A percentile compares a stretch with the other conserved stretches of the same genome.
Evolutionary conservation across 2,329 filamentous ascomycete species (phyloP).

Genomic region (Nothophoma quercina): DNA sequence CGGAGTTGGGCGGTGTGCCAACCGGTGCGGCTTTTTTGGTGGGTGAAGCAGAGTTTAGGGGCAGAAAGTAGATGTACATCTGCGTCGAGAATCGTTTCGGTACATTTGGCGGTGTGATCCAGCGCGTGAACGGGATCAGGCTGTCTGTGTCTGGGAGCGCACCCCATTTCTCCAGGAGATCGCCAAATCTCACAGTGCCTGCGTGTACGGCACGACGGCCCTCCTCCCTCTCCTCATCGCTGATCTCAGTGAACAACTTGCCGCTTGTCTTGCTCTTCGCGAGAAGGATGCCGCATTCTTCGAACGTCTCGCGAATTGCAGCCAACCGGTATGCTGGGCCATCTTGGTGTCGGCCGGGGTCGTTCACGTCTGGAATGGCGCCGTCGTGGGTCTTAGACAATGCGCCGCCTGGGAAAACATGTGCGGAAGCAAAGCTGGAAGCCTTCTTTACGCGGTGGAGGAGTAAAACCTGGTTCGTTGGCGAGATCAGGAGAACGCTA

Average conservation of each 20-base stretch:
- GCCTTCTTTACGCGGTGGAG: constrained; percentile 86
- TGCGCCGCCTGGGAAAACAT: constrained; percentile 94
- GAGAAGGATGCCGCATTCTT: constrained; percentile 90
- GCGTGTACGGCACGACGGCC: constrained; percentile 74
- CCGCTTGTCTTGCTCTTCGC: constrained; percentile 63
- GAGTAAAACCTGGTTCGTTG: constrained; percentile 84
- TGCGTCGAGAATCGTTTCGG: constrained; percentile 88
- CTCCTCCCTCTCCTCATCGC: constrained; percentile 66
- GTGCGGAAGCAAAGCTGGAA: constrained; percentile 84
- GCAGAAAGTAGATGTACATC: constrained; percentile 95
- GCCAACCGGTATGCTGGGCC: constrained; percentile 77
- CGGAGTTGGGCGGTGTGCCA: constrained; percentile 42
- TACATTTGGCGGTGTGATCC: constrained; percentile 81
- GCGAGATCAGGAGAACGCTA: constrained; percentile 85
- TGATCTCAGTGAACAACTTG: constrained; percentile 66
- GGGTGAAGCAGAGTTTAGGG: constrained; percentile 55
- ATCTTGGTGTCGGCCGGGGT: constrained; percentile 71
- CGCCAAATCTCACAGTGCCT: constrained; percentile 69
- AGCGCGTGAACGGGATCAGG: constrained; percentile 84
- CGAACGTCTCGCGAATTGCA: constrained; percentile 90
- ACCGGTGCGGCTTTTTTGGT: constrained; percentile 41
- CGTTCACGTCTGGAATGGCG: constrained; percentile 57
- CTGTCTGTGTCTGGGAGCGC: constrained; percentile 71
- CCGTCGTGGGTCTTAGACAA: constrained; percentile 82
- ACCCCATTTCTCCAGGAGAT: constrained; percentile 68